Evolutionary conservation across 1,284 basidiomycete genomes (phyloP), one percentile per base, ranked within the genome.

Genomic region (Microstroma glucosiphilum): DNA sequence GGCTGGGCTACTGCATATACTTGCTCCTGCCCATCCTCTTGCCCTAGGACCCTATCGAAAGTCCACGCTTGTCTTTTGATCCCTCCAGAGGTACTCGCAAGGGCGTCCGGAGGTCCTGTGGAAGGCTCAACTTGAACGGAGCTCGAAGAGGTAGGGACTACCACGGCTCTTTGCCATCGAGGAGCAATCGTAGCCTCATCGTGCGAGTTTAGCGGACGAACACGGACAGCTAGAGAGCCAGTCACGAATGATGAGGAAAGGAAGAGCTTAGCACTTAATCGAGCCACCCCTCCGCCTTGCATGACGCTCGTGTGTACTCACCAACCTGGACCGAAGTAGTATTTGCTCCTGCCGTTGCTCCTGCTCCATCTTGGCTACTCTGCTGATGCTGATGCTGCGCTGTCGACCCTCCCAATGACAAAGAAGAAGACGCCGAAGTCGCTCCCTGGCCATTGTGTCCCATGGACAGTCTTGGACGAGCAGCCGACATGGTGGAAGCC

Each of bases 41-140:
- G 91, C 1, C 86, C 85, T 72, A 94, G 88, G 58, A 98, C 94
- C 70, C 91, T 89, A 83, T 98, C 96, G 80, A 96, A 98, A 62
- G 86, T 87, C 80, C 97, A 98, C 56, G 84, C 81, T 72, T 92
- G 91, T 12, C 69, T 67, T 80, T 91, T 92, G 17, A 40, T 12
- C 26, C 30, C 83, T 56, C 85, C 80, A 9, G 84, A 79, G 19
- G 85, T 80, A 7, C 83, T 77, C 6, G 83, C 72, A 30, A 82
- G 82, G 1, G 72, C 66, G 11, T 71, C 65, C 11, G 68, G 61
- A 0, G 63, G 65, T 15, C 70, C 66, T 4, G 21, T 25, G 7
- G 51, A 54, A 7, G 67, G 63, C 21, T 75, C 74, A 6, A 75
- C 71, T 15, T 67, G 67, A 56, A 75, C 58, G 54, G 67, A 67